phyloP scores from a whole-genome alignment of 148 eudicot genomes.

The Chenopodium album region DNA sequence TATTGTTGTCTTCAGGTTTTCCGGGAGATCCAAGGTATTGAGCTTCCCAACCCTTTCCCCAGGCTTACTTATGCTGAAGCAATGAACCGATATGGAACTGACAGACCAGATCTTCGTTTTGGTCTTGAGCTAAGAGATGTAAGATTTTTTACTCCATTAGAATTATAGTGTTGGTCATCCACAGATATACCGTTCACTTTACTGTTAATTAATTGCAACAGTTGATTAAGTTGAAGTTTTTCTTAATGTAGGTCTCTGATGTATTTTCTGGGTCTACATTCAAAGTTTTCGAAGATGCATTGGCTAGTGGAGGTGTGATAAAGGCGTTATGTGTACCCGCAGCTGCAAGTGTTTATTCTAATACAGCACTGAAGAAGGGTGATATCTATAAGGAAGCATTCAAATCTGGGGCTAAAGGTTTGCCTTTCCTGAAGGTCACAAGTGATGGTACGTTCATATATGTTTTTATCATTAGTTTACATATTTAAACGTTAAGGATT shows the following conservation, averaged over 20 bases:
- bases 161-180: neutral
- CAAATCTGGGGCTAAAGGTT: constrained; percentile 92
- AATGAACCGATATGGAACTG: constrained; percentile 92
- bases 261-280: constrained; percentile 62
- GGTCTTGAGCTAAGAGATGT: constrained; percentile 90
- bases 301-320: constrained; percentile 68
- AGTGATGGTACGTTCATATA: constrained; percentile 53
- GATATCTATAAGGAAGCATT: constrained; percentile 78
- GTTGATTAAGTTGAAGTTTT: neutral
- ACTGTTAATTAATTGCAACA: neutral
- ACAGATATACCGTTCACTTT: neutral
- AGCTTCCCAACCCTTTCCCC: constrained; percentile 88
- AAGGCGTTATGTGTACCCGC: constrained; percentile 79
- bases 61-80: constrained; percentile 96
- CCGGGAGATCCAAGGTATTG: constrained; percentile 81
- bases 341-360: constrained; percentile 76
- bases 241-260: constrained; percentile 67
- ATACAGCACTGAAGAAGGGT: constrained; percentile 87
- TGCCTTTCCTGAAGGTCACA: constrained; percentile 87
- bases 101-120: constrained; percentile 94
- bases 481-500: neutral
- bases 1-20: constrained; percentile 64
- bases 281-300: constrained; percentile 77
- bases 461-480: neutral
- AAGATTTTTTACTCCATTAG: constrained; percentile 25